Evolutionary conservation across 2,329 filamentous ascomycete genomes (phyloP).

Genomic region (Parascedosporium putredinis): DNA sequence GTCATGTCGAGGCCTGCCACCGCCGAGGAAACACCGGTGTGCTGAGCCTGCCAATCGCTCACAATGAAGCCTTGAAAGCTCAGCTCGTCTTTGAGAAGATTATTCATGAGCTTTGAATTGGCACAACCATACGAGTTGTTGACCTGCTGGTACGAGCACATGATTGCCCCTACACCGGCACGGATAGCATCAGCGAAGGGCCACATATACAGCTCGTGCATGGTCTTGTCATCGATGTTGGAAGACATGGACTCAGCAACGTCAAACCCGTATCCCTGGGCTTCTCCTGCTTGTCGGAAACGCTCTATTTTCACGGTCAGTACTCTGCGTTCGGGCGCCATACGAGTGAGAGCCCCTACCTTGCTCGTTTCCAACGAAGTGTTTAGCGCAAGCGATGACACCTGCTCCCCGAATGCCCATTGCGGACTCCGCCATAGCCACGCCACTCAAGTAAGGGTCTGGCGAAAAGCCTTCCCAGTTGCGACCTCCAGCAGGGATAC

Average conservation of each 20-base stretch:
- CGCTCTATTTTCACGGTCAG: conserved; percentile 37
- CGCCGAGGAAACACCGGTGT: conserved; percentile 55
- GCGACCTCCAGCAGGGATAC: conserved; percentile 34
- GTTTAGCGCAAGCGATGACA: conserved; percentile 75
- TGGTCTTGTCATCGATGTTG: conserved; percentile 60
- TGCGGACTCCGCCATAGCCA: conserved; percentile 61
- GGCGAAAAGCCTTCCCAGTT: conserved; percentile 61
- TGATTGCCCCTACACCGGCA: conserved; percentile 53
- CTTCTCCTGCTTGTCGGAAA: conserved; percentile 54
- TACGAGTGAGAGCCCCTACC: conserved; percentile 16
- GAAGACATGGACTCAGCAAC: conserved; percentile 50
- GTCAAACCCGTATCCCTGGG: conserved; percentile 42
- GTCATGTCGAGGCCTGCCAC: conserved; percentile 72
- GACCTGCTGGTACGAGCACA: conserved; percentile 65
- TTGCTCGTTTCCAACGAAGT: conserved; percentile 66
- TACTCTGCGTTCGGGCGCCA: not conserved
- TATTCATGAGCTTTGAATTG: conserved; percentile 67
- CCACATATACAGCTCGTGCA: conserved; percentile 71
- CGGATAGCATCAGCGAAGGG: conserved; percentile 64
- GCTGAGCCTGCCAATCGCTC: conserved; percentile 72
- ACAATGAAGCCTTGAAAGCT: conserved; percentile 75
- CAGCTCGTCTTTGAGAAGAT: conserved; percentile 66
- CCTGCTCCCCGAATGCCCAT: conserved; percentile 73
- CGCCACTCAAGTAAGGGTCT: conserved; percentile 65
- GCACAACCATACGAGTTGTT: conserved; percentile 77